Evolutionary conservation across 306 rosid genomes (phyloP).

Genomic region (Hippophae tibetana): DNA sequence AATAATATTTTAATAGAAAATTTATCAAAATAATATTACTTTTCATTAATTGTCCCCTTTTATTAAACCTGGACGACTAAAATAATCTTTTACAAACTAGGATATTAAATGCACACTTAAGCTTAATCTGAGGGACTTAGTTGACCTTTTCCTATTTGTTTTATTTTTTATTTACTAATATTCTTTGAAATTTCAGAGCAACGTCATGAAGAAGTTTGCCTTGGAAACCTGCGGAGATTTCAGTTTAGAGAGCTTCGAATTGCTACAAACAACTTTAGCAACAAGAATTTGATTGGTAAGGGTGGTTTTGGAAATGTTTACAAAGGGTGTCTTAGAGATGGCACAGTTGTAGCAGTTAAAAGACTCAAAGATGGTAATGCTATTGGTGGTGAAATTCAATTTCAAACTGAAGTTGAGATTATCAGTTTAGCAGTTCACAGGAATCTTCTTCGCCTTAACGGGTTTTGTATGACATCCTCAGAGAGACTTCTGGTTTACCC

Average conservation of each 20-base stretch:
- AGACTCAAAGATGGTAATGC: slow-evolving; percentile 89
- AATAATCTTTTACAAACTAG: no score
- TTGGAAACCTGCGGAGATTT: slow-evolving; percentile 77
- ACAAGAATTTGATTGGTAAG: slow-evolving; percentile 73
- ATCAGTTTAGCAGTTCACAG: slow-evolving; percentile 93
- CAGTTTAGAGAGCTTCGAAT: slow-evolving; percentile 84
- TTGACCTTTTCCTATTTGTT: no score
- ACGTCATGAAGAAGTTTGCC: slow-evolving; percentile 60
- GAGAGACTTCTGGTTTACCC: slow-evolving; percentile 95
- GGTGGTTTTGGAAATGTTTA: slow-evolving; percentile 97
- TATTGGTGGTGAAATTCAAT: slow-evolving; percentile 74
- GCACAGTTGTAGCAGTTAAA: slow-evolving; percentile 72
- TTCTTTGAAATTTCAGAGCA: slow-evolving; percentile 45
- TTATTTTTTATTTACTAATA: no score
- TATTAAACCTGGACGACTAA: no score
- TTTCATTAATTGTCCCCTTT: no score
- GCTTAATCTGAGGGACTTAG: no score
- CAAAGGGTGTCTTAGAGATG: slow-evolving; percentile 79
- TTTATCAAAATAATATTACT: no score
- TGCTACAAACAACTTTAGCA: slow-evolving; percentile 85
- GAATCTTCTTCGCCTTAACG: slow-evolving; percentile 82
- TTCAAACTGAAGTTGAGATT: slow-evolving; percentile 93
- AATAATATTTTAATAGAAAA: no score
- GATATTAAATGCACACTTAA: no score
- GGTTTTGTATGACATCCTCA: slow-evolving; percentile 70